Evolutionary conservation across 176 grass and related monocot species (phyloP), one percentile per base, ranked within the genome.

Genomic region (Raddia guianensis): DNA sequence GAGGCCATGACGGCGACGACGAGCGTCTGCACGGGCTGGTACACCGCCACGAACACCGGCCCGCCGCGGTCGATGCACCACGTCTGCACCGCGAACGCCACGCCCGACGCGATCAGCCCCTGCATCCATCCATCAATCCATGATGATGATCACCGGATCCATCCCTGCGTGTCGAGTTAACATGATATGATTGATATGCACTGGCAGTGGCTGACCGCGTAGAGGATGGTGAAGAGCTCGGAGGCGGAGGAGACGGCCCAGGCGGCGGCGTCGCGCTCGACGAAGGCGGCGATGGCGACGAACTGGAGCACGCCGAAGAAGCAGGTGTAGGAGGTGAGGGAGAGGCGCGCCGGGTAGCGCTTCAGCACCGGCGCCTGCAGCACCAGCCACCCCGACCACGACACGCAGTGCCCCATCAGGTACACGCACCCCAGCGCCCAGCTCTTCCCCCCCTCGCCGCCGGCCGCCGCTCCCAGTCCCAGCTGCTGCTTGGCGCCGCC

Each of bases 261-360:
- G 0, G 97, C 97, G 5, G 90, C 82, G 3, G 88, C 79, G 68
- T 99, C 82, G 67, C 97, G 89, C 93, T 99, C 97, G 42, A 99
- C 91, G 89, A 99, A 99, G 68, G 97, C 92, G 2, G 97, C 97
- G 62, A 99, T 99, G 88, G 91, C 51, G 80, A 99, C 45, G 88
- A 99, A 99, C 86, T 99, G 97, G 72, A 99, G 91, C 58, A 99
- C 97, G 11, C 97, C 97, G 63, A 99, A 99, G 88, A 99, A 99
- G 82, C 97, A 99, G 63, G 97, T 99, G 91, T 96, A 99, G 10
- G 97, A 99, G 8, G 97, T 99, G 6, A 99, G 93, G 0, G 97
- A 99, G 10, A 99, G 86, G 67, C 83, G 72, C 44, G 97, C 97
- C 32, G 97, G 97, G 82, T 99, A 99, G 79, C 96, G 95, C 74